phyloP scores from a whole-genome alignment of 495 filamentous ascomycete species.

The Daldinia childiae region DNA sequence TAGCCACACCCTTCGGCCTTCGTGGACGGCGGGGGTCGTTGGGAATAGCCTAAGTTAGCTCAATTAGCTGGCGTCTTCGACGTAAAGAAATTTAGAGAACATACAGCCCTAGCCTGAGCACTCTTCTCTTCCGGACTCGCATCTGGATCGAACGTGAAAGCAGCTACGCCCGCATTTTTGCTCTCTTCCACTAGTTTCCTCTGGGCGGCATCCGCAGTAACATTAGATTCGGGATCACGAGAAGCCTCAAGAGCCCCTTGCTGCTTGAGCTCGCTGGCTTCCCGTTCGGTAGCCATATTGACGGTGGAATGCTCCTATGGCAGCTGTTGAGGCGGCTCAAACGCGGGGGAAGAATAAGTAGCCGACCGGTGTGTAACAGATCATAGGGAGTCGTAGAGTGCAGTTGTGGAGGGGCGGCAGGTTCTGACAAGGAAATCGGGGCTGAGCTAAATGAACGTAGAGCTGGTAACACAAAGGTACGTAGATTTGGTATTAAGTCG shows the following conservation, averaged over 20 bases:
- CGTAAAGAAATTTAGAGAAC: constrained; percentile 43
- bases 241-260: constrained; percentile 79
- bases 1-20: constrained; percentile 71
- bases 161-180: constrained; percentile 76
- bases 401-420: not conserved
- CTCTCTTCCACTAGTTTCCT: constrained; percentile 76
- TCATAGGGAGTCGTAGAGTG: constrained; percentile 3
- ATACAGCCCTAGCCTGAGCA: constrained; percentile 78
- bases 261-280: constrained; percentile 72
- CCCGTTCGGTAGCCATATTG: constrained; percentile 53
- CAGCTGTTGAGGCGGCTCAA: constrained; percentile 34
- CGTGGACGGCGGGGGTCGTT: constrained; percentile 70
- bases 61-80: constrained; percentile 17
- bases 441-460: constrained; percentile 23
- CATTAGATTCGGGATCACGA: constrained; percentile 70
- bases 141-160: constrained; percentile 87
- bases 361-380: constrained; percentile 12
- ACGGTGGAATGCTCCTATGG: constrained; percentile 27
- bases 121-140: constrained; percentile 85
- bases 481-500: constrained; percentile 10
- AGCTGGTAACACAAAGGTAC: constrained; percentile 6
- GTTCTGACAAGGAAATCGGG: constrained; percentile 14
- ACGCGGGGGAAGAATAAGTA: constrained; percentile 5
- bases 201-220: constrained; percentile 76
- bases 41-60: constrained; percentile 50